Evolutionary conservation across 176 grass and related monocot species (phyloP).

Genomic region (Luzula sylvatica): DNA sequence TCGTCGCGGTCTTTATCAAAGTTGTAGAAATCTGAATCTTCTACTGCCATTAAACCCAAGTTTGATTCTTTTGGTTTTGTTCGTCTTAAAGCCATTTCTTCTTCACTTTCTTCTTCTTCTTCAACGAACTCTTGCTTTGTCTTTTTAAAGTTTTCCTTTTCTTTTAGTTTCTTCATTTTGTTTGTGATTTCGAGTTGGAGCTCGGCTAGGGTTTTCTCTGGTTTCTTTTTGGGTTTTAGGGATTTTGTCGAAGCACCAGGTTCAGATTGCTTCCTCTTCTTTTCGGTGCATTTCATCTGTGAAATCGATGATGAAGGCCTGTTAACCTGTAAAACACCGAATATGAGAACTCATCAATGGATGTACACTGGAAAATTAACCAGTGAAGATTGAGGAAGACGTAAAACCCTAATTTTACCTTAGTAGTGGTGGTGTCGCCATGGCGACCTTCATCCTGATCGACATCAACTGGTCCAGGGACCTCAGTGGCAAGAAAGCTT

Average conservation of each 20-base stretch:
- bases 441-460: not conserved
- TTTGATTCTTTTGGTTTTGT: slow-evolving; percentile 16
- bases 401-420: slow-evolving; percentile 9
- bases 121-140: slow-evolving; percentile 12
- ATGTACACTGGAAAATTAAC: not conserved
- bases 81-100: not conserved
- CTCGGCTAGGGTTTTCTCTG: slow-evolving; percentile 73
- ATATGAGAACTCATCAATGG: not conserved
- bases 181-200: slow-evolving; percentile 52
- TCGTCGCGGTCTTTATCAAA: slow-evolving; percentile 65
- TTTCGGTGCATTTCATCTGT: not conserved
- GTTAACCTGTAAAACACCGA: slow-evolving; percentile 4
- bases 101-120: slow-evolving; percentile 6
- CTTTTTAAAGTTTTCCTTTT: slow-evolving; percentile 18
- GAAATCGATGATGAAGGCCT: not conserved
- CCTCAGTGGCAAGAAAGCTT: slow-evolving; percentile 68
- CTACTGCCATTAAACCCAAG: slow-evolving; percentile 52
- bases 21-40: slow-evolving; percentile 90
- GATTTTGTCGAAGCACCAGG: slow-evolving; percentile 7
- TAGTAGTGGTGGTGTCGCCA: not conserved
- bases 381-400: too few relatives aligned
- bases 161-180: slow-evolving; percentile 26
- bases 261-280: slow-evolving; percentile 6
- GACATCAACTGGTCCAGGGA: slow-evolving; percentile 24
- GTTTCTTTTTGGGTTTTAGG: slow-evolving; percentile 23